These are phyloP conservation scores for Falciphora oryzae DNA, from an alignment of 2,329 filamentous ascomycete species.

Conservation along the genomic window DNA sequence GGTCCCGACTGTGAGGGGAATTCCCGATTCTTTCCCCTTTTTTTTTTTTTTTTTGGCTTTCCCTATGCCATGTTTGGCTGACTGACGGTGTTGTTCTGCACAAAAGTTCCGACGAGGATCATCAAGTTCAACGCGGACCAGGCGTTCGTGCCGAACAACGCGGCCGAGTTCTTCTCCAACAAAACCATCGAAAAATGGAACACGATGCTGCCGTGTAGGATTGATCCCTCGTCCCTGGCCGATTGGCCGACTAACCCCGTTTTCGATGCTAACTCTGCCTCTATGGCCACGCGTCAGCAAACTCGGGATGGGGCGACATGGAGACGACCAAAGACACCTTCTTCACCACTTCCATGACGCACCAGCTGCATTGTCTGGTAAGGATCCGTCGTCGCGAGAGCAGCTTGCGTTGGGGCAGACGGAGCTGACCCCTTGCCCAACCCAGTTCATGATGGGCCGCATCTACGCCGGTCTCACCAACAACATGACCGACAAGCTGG, in stretches of 20 bases:
- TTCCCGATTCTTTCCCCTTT: no score
- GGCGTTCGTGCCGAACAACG: constrained; percentile 32
- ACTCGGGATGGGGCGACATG: neutral
- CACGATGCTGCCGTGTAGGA: constrained; percentile 32
- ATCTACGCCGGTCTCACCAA: constrained; percentile 24
- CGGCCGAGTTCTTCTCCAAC: constrained; percentile 32
- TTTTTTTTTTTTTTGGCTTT: neutral
- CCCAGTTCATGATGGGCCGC: constrained; percentile 28
- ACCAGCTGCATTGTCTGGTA: constrained; percentile 35
- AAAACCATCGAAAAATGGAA: constrained; percentile 32
- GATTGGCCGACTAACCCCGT: no score
- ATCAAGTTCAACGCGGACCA: constrained; percentile 32
- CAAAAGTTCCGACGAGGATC: constrained; percentile 29
- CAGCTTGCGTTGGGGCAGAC: neutral
- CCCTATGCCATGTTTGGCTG: neutral
- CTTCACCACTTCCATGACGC: constrained; percentile 35
- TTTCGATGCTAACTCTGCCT: neutral
- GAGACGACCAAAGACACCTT: constrained; percentile 24
- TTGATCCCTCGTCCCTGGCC: constrained; percentile 7
- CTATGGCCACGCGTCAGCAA: neutral
- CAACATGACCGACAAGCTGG: constrained; percentile 17
- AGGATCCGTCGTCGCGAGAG: constrained; percentile 11
- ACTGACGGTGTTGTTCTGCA: constrained; percentile 8
- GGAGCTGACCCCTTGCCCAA: neutral
- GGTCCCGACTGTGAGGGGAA: constrained; percentile 27